These are phyloP conservation scores for Miscanthus lutarioriparius DNA, from an alignment of 176 grass and related monocot genomes.

Conservation along the genomic window DNA sequence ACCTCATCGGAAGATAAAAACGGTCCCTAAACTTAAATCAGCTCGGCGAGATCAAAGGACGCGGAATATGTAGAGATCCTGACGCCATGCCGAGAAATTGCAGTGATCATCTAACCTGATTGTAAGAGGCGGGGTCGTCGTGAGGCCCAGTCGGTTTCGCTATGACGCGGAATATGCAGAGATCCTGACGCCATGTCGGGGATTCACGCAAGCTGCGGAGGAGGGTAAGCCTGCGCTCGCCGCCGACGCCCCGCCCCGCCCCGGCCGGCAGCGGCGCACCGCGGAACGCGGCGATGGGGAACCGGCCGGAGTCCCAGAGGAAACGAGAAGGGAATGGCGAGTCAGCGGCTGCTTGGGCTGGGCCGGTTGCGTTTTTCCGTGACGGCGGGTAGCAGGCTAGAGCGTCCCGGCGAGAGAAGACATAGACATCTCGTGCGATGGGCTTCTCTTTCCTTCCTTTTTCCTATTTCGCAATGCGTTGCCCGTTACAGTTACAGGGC, in stretches of 20 bases:
- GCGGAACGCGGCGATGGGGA: not conserved
- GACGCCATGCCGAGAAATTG: not conserved
- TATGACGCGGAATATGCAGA: too few relatives aligned
- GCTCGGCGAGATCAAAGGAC: too few relatives aligned
- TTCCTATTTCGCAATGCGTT: too few relatives aligned
- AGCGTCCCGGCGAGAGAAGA: not conserved
- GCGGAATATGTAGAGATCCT: not conserved
- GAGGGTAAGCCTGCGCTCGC: not conserved
- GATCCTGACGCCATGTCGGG: too few relatives aligned
- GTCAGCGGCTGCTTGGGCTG: not conserved
- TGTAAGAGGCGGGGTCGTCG: not conserved
- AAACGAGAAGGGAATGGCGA: not conserved
- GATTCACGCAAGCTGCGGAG: not conserved
- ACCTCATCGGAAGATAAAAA: not conserved
- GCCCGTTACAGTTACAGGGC: too few relatives aligned
- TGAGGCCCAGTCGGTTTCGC: not conserved
- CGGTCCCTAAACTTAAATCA: not conserved
- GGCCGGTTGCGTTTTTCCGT: not conserved
- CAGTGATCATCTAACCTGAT: not conserved
- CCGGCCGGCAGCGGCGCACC: not conserved
- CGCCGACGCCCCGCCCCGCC: not conserved
- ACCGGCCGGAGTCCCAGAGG: not conserved
- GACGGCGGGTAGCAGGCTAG: not conserved
- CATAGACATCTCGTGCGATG: too few relatives aligned
- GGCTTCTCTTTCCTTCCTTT: too few relatives aligned